Conservation (phyloP, 2,329 filamentous ascomycete species). For the Myriangium duriaei region DNA sequence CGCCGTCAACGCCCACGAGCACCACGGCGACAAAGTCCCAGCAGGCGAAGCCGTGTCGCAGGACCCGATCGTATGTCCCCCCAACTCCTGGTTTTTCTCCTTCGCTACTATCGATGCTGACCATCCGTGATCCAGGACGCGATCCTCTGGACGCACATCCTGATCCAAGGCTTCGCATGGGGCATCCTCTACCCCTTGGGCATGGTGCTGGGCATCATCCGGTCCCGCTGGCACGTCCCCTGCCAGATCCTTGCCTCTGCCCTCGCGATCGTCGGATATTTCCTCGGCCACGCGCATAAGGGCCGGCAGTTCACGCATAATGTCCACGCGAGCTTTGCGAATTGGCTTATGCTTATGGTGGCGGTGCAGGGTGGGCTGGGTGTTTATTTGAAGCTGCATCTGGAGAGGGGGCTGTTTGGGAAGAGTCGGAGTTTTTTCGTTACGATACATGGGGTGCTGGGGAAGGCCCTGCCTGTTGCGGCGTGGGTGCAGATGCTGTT, state of each 20-base stretch:
- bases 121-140: conserved; percentile 44
- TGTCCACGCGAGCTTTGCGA: conserved; percentile 70
- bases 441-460: conserved; percentile 63
- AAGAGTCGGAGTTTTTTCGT: conserved; percentile 63
- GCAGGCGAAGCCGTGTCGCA: conserved; percentile 57
- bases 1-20: conserved; percentile 34
- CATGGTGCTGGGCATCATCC: conserved; percentile 88
- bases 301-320: conserved; percentile 74
- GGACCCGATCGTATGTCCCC: conserved; percentile 54
- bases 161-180: conserved; percentile 76
- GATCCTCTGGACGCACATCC: conserved; percentile 86
- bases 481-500: conserved; percentile 94
- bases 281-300: conserved; percentile 80
- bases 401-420: conserved; percentile 72
- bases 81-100: background rate
- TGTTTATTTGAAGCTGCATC: conserved; percentile 76
- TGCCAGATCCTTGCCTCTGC: conserved; percentile 63
- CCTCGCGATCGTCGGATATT: conserved; percentile 73
- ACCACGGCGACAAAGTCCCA: conserved; percentile 47
- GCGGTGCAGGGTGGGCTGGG: conserved; percentile 66
- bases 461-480: conserved; percentile 75
- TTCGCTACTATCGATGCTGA: conserved; percentile 3
- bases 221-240: conserved; percentile 89
- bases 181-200: conserved; percentile 86
- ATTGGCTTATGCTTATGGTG: conserved; percentile 67